A percentile compares a stretch with the other conserved stretches of the same genome.
Evolutionary conservation across 768 basidiomycete genomes (phyloP).

Genomic region (Boletus rex-veris): DNA sequence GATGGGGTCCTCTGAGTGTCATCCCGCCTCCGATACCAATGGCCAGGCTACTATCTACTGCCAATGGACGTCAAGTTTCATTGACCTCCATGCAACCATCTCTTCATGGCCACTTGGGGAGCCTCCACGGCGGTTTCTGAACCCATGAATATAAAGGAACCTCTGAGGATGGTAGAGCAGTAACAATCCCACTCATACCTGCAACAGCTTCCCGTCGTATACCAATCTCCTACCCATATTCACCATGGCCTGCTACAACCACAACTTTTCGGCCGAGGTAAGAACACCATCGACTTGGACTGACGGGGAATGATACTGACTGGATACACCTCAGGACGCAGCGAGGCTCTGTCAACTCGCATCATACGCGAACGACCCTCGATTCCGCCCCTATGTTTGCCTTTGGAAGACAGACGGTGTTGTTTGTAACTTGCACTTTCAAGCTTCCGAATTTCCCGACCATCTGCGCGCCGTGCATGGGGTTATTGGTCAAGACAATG

Average conservation of each 20-base stretch:
- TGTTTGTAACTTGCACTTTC: constrained; percentile 7
- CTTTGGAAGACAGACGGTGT: constrained; percentile 6
- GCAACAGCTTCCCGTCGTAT: not conserved
- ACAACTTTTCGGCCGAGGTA: constrained; percentile 13
- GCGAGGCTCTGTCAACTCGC: not conserved
- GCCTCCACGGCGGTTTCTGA: not conserved
- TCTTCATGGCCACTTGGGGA: no score
- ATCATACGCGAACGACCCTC: not conserved
- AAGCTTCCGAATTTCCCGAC: constrained; percentile 9
- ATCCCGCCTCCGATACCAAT: no score
- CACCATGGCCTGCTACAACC: constrained; percentile 10
- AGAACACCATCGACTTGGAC: not conserved
- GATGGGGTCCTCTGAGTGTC: no score
- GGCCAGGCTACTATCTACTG: no score
- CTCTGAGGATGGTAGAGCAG: constrained; percentile 4
- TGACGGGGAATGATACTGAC: constrained; percentile 2
- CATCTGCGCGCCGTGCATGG: constrained; percentile 23
- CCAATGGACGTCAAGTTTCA: no score
- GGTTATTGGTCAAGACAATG: constrained; percentile 15
- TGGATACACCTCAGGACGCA: constrained; percentile 5
- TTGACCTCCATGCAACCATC: no score
- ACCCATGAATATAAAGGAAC: constrained; percentile 16
- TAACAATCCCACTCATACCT: not conserved
- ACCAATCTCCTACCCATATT: not conserved
- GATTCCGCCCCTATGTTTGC: constrained; percentile 11